phyloP scores from a whole-genome alignment of 2,329 filamentous ascomycete genomes.

The Aspergillus fumigatiaffinis region DNA sequence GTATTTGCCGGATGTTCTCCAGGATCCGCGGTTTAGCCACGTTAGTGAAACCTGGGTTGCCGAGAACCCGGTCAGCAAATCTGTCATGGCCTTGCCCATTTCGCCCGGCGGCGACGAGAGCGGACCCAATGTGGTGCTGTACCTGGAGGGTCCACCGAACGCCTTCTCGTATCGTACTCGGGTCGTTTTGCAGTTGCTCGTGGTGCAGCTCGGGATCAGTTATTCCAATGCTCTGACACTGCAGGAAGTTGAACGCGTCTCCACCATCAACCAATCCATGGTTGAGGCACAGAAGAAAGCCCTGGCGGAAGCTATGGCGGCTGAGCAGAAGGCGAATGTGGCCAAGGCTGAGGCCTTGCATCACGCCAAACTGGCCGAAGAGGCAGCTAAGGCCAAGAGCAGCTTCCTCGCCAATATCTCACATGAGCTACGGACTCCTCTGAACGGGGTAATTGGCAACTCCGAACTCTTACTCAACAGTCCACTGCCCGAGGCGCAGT shows the following conservation, averaged over 20 bases:
- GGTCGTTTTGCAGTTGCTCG: slow-evolving; percentile 52
- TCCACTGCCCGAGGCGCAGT: slow-evolving; percentile 53
- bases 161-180: slow-evolving; percentile 60
- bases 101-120: too few relatives aligned
- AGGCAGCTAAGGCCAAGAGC: slow-evolving; percentile 72
- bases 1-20: slow-evolving; percentile 59
- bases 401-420: slow-evolving; percentile 94
- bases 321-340: slow-evolving; percentile 61
- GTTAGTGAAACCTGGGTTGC: slow-evolving; percentile 51
- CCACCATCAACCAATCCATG: slow-evolving; percentile 62
- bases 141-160: slow-evolving; percentile 61
- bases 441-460: slow-evolving; percentile 89
- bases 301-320: slow-evolving; percentile 57
- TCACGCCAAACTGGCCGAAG: slow-evolving; percentile 63
- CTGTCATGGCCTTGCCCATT: slow-evolving; percentile 62
- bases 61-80: slow-evolving; percentile 53
- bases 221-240: slow-evolving; percentile 62
- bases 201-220: slow-evolving; percentile 62
- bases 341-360: slow-evolving; percentile 62
- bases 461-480: slow-evolving; percentile 60
- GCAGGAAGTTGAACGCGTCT: slow-evolving; percentile 57
- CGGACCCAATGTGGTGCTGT: too few relatives aligned
- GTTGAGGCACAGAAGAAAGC: slow-evolving; percentile 62
- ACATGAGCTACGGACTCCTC: slow-evolving; percentile 82
- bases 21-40: slow-evolving; percentile 63